Evolutionary conservation across 2,329 filamentous ascomycete genomes (phyloP), one percentile per base, ranked within the genome.

Genomic region (Boeremia exigua): DNA sequence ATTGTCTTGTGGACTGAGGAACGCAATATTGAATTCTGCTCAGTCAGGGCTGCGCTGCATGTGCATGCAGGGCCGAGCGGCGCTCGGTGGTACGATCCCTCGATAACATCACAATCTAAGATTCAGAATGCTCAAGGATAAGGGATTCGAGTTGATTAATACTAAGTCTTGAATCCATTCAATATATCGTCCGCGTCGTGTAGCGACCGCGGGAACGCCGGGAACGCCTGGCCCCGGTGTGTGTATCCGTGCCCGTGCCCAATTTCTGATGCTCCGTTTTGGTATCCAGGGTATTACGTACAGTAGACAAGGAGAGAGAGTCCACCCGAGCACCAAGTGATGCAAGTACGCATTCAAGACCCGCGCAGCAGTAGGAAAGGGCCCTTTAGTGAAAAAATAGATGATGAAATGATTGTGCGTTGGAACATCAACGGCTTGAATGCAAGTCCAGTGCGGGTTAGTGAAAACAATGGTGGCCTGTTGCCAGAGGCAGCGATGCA

Each of bases 221-320:
- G 11, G 42, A 28, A 51, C 53, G 37, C 53, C 53, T 38, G 46
- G 53, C 53, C 48, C 36, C 11, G 32, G 32, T 47, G 37, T 46
- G 27, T 32, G 19, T 32, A 47, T 30, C 46, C 40, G 15, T 47
- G 42, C 32, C 42, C 37, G 38, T 56, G 42, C 49, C 34, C 19
- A 33, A 29, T 29, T 23, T 52, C 25, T 47, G 36, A 56, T 63
- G 56, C 60, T 62, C 60, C 58, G 36, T 55, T 56, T 58, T 59
- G 52, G 59, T 56, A 46, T 46, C 56, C 48, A 57, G 60, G 59
- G 56, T 62, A 65, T 65, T 59, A 47, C 40, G 53, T 56, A 56
- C 53, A 56, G 15, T 47, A 14, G 29, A 27, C 29, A 34, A 39
- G 32, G 15, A 47, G 25, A 28, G 6, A 28, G 17, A 29, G 29